These are phyloP conservation scores for Rhizoclosmatium globosum DNA, from an alignment of 192 early-diverging fungal genomes.

Conservation along the genomic window DNA sequence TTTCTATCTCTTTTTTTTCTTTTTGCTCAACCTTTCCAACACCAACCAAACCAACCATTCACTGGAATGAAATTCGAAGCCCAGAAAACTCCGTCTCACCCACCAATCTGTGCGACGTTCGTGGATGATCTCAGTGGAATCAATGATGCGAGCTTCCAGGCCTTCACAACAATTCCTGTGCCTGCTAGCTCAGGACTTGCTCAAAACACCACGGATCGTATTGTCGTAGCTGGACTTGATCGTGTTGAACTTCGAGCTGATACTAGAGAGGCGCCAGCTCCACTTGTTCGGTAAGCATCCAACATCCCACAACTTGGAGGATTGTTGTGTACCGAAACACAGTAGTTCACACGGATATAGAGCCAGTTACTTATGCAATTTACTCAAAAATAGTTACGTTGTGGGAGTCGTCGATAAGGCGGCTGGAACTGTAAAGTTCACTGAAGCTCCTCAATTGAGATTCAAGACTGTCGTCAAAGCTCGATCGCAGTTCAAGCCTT, in stretches of 20 bases:
- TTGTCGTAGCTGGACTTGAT: slow-evolving; percentile 24
- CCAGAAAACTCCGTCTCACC: background rate
- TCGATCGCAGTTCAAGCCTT: slow-evolving; percentile 57
- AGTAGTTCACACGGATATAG: background rate
- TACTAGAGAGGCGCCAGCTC: slow-evolving; percentile 3
- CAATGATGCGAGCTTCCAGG: slow-evolving; percentile 5
- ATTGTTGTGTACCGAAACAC: background rate
- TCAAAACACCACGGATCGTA: background rate
- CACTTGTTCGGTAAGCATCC: slow-evolving; percentile 6
- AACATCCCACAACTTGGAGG: background rate
- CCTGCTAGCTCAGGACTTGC: slow-evolving; percentile 2
- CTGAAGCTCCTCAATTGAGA: slow-evolving; percentile 69
- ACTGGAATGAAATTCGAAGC: slow-evolving; percentile 20
- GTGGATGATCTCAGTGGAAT: slow-evolving; percentile 20
- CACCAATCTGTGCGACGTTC: slow-evolving; percentile 30
- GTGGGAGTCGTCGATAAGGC: slow-evolving; percentile 82
- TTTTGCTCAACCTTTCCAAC: background rate
- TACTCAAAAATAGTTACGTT: slow-evolving; percentile 64
- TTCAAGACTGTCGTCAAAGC: slow-evolving; percentile 77
- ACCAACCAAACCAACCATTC: background rate
- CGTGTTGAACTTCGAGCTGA: slow-evolving; percentile 31
- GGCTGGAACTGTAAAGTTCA: slow-evolving; percentile 73
- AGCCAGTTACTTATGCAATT: background rate
- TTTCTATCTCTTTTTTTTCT: slow-evolving; percentile 3
- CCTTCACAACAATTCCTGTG: slow-evolving; percentile 1